Evolutionary conservation across 257 asterid species (phyloP), one percentile per base, ranked within the genome.

Genomic region (Echium plantagineum): DNA sequence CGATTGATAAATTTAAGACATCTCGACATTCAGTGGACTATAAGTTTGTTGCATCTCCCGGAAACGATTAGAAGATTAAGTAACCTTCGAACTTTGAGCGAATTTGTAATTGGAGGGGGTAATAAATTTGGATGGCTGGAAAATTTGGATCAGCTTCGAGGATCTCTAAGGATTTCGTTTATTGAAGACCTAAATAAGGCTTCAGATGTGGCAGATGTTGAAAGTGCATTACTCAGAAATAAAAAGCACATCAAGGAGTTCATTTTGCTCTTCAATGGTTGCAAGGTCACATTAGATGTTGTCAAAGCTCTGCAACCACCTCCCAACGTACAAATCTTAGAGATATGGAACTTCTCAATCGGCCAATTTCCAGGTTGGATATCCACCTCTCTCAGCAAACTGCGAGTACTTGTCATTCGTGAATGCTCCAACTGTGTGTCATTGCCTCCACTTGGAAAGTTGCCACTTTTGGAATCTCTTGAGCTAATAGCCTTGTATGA

Each of bases 31-130:
- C 48, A 57, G 22, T 72, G 80, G 38, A 66, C 76, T 63, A 73
- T 63, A 63, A 62, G 65, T 26, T 66, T 76, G n/a, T 10, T 17
- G 30, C 66, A 57, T 26, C 61, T 72, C 68, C 77, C 81, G 10
- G 0, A 9, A 12, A 58, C 54, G 16, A 61, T 72, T 20, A 15
- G 28, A 19, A 5, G 30, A 5, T 59, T 72, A 21, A 21, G 49
- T 21, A 46, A 47, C 51, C 77, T 72, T 62, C 81, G 62, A 57
- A 76, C 81, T 1, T 52, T 76, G 61, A 70, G 69, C 1, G 66
- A 66, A 49, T 72, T 61, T 35, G 55, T 75, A 31, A 77, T 75
- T 55, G 65, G 66, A 38, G 4, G 24, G 32, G 32, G 32, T 30
- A 30, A 30, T 30, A 30, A 30, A 30, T 30, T 30, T 30, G 32